Evolutionary conservation across 2,329 filamentous ascomycete species (phyloP).

Genomic region (Ilyonectria mors-panacis): DNA sequence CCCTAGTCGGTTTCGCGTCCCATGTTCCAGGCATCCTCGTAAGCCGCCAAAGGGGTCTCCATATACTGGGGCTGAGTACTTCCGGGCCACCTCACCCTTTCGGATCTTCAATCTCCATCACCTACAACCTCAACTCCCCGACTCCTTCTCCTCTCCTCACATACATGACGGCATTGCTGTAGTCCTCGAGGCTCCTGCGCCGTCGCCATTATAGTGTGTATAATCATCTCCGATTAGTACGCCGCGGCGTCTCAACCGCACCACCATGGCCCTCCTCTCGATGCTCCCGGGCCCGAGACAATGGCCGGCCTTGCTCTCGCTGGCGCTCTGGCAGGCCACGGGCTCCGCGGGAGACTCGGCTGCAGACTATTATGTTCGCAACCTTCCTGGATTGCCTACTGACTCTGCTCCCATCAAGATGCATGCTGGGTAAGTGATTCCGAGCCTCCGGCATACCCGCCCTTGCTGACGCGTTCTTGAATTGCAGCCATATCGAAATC

Average conservation of each 20-base stretch:
- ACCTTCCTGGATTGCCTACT: slow-evolving; percentile 86
- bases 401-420: slow-evolving; percentile 86
- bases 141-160: slow-evolving; percentile 13
- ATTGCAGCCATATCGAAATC: slow-evolving; percentile 87
- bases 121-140: slow-evolving; percentile 17
- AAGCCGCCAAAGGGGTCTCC: slow-evolving; percentile 5
- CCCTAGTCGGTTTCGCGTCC: slow-evolving; percentile 18
- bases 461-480: slow-evolving; percentile 42
- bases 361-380: slow-evolving; percentile 91
- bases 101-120: slow-evolving; percentile 19
- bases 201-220: slow-evolving; percentile 23
- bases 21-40: slow-evolving; percentile 8
- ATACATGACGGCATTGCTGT: slow-evolving; percentile 26
- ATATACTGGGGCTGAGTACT: slow-evolving; percentile 12
- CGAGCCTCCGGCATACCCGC: slow-evolving; percentile 17
- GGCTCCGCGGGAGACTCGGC: slow-evolving; percentile 51
- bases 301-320: slow-evolving; percentile 52
- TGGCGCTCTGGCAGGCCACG: slow-evolving; percentile 61
- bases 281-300: slow-evolving; percentile 44
- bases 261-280: slow-evolving; percentile 47
- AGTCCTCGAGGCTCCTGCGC: slow-evolving; percentile 23
- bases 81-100: slow-evolving; percentile 35
- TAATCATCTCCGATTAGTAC: slow-evolving; percentile 26
- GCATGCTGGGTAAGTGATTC: slow-evolving; percentile 88
- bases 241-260: slow-evolving; percentile 37